Evolutionary conservation across 2,329 filamentous ascomycete genomes (phyloP), one percentile per base, ranked within the genome.

Genomic region (Phaeophleospora eucalypticola): DNA sequence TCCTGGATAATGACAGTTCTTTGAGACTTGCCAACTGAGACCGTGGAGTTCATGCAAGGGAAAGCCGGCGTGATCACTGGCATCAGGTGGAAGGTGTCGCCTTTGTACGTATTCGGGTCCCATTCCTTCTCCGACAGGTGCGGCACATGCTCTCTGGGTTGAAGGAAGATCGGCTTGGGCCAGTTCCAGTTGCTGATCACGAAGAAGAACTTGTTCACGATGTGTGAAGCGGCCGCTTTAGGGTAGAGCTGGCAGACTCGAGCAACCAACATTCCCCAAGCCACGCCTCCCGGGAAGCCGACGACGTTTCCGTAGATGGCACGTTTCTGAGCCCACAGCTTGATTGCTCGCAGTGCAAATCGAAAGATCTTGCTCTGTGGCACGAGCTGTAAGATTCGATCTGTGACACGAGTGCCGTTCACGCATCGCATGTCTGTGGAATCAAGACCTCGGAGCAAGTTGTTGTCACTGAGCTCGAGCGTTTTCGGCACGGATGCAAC

Each of bases 31-130:
- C 87, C 90, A 51, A 98, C 84, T 62, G 95, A 97, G 73, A 95
- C 93, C 0, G 93, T 97, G 1, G 93, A 86, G 67, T 93, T 97
- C 90, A 96, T 97, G 41, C 89, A 94, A 2, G 93, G 93, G 65
- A 96, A 97, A 1, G 93, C 90, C 1, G 93, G 93, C 1, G 93
- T 98, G 62, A 98, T 97, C 68, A 98, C 88, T 20, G 93, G 93
- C 93, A 98, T 98, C 43, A 96, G 74, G 68, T 97, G 91, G 57
- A 82, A 87, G 36, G 81, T 80, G 67, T 97, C 93, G 45, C 81
- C 80, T 51, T 82, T 82, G 66, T 95, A 94, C 21, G 89, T 74
- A 78, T 84, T 86, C 27, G 93, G 93, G 62, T 98, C 97, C 91
- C 93, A 98, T 48, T 95, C 86, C 60, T 87, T 83, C 44, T 93